A percentile compares a stretch with the other conserved stretches of the same genome.
Conservation (phyloP, 306 rosid species). For the Quercus wislizeni region DNA sequence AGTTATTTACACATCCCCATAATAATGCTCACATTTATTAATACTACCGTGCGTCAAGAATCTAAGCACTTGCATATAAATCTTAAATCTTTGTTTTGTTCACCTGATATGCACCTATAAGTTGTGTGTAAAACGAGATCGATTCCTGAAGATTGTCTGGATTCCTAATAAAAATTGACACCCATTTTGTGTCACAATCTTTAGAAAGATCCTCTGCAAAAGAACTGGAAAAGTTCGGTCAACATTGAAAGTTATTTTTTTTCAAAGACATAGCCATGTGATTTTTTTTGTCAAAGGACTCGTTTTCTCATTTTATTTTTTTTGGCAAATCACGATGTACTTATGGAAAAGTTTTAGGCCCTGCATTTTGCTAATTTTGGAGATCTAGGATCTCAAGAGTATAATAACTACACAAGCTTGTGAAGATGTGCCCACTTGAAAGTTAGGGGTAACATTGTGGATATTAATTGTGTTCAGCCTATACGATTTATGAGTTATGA, state of each 20-base stretch:
- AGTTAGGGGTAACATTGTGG: constrained; percentile 28
- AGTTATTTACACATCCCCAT: constrained; percentile 36
- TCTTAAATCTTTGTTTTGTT: constrained; percentile 21
- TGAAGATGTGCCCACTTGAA: constrained; percentile 22
- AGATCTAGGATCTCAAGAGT: constrained; percentile 1
- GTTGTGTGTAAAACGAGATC: constrained; percentile 34
- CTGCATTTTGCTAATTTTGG: not conserved
- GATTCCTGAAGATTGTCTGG: constrained; percentile 39
- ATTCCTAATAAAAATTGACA: constrained; percentile 29
- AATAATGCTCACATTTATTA: constrained; percentile 41
- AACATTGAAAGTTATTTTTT: not conserved
- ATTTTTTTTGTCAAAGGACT: not conserved
- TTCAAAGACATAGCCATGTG: not conserved
- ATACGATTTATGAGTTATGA: constrained; percentile 19
- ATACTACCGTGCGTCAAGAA: constrained; percentile 30
- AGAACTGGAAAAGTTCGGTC: constrained; percentile 38
- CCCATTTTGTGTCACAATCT: constrained; percentile 28
- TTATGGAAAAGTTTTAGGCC: not conserved
- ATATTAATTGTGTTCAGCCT: constrained; percentile 30
- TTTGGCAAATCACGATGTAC: not conserved
- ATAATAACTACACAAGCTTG: not conserved
- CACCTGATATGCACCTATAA: constrained; percentile 27
- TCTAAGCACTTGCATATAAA: constrained; percentile 23
- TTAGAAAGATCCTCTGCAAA: constrained; percentile 32
- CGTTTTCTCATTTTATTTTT: not conserved